These are phyloP conservation scores for Quercus robur DNA, from an alignment of 306 rosid genomes.

Conservation along the genomic window DNA sequence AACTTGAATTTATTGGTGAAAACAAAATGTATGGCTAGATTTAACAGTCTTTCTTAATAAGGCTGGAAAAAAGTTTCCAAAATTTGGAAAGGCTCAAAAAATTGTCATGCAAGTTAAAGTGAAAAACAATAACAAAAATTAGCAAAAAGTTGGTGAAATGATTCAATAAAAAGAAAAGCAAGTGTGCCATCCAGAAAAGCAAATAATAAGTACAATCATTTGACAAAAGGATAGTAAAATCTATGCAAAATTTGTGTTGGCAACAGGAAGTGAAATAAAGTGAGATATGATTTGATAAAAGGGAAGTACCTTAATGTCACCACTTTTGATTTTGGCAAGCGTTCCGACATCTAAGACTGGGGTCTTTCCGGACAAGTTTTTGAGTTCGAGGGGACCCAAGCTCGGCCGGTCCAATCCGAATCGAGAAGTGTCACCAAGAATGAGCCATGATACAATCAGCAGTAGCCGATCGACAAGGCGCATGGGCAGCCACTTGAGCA, in stretches of 20 bases:
- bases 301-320: constrained; percentile 67
- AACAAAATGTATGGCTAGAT: too few species aligned
- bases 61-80: neutral
- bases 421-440: constrained; percentile 79
- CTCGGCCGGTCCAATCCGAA: constrained; percentile 86
- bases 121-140: neutral
- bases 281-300: constrained; percentile 8
- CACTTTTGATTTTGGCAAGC: constrained; percentile 82
- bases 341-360: constrained; percentile 98
- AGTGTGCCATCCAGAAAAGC: constrained; percentile 17
- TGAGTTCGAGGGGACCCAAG: constrained; percentile 92
- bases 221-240: neutral
- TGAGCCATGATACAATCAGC: constrained; percentile 62
- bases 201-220: constrained; percentile 20
- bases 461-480: constrained; percentile 69
- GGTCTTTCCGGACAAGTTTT: constrained; percentile 85
- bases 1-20: constrained; percentile 6
- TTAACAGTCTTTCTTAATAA: too few species aligned
- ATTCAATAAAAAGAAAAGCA: neutral
- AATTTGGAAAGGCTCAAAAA: neutral
- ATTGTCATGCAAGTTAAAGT: constrained; percentile 30
- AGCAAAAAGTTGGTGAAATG: constrained; percentile 2
- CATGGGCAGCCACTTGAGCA: constrained; percentile 91
- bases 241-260: constrained; percentile 1
- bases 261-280: neutral